phyloP scores from a whole-genome alignment of 176 grass and related monocot genomes.

The Oryza rufipogon region DNA sequence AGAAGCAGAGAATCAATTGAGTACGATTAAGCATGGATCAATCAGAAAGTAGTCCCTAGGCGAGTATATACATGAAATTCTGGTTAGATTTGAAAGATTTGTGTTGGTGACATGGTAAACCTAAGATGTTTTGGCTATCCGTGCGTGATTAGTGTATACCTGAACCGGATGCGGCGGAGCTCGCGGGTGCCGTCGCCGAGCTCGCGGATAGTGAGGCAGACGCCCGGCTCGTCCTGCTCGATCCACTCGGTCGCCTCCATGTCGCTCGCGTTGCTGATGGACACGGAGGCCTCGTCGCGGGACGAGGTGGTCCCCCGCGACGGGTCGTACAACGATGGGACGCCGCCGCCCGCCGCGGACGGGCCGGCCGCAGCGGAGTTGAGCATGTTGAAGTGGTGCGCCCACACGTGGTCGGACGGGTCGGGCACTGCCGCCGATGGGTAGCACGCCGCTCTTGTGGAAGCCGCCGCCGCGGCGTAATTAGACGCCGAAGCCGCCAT shows the following conservation, averaged over 20 bases:
- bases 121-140: neutral
- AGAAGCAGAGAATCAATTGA: neutral
- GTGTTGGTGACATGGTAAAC: neutral
- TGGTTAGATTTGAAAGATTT: neutral
- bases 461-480: constrained; percentile 21
- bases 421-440: constrained; percentile 66
- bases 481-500: neutral
- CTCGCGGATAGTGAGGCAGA: constrained; percentile 96
- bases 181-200: constrained; percentile 89
- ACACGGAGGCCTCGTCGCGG: constrained; percentile 87
- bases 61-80: neutral
- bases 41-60: neutral
- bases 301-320: constrained; percentile 84
- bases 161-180: constrained; percentile 91
- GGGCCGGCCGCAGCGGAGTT: constrained; percentile 42
- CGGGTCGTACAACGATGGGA: constrained; percentile 49
- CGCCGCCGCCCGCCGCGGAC: constrained; percentile 40
- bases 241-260: constrained; percentile 78
- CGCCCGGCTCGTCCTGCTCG: constrained; percentile 89
- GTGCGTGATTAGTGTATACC: constrained; percentile 31
- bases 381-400: constrained; percentile 65
- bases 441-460: constrained; percentile 55
- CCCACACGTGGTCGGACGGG: constrained; percentile 79
- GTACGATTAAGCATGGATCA: neutral
- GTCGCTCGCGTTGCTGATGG: constrained; percentile 92